phyloP scores from a whole-genome alignment of 495 filamentous ascomycete species.

The Amphirosellinia nigrospora region DNA sequence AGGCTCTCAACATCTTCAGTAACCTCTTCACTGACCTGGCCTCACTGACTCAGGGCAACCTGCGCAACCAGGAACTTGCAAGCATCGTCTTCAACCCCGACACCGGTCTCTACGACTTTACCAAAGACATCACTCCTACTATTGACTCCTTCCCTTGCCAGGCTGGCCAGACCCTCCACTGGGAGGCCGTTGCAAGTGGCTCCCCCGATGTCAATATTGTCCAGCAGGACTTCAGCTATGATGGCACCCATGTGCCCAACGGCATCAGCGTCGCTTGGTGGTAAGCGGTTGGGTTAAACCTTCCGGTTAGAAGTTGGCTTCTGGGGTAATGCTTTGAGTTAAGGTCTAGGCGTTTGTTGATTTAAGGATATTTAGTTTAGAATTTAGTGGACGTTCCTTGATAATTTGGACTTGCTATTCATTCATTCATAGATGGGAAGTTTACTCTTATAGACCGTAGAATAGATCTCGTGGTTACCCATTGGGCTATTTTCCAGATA shows the following conservation, averaged over 20 bases:
- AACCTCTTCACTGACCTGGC: conserved; percentile 34
- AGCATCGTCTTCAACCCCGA: conserved; percentile 28
- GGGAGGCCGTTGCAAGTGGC: conserved; percentile 34
- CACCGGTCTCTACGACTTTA: conserved; percentile 32
- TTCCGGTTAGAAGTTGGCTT: not conserved
- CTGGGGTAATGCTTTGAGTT: conserved; percentile 3
- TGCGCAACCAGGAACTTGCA: conserved; percentile 31
- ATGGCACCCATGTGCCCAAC: conserved; percentile 29
- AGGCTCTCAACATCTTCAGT: conserved; percentile 32
- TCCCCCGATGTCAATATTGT: conserved; percentile 30
- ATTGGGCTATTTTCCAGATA: not conserved
- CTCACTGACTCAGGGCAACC: conserved; percentile 27
- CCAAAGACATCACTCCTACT: conserved; percentile 26
- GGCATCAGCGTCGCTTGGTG: conserved; percentile 35
- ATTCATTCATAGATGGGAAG: not conserved
- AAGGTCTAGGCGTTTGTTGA: not conserved
- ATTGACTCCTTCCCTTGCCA: conserved; percentile 34
- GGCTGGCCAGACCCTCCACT: conserved; percentile 31
- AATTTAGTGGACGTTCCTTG: not conserved
- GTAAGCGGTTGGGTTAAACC: conserved; percentile 10
- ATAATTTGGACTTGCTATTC: conserved; percentile 23
- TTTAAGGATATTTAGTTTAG: not conserved
- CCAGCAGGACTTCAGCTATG: conserved; percentile 30
- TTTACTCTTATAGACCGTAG: not conserved
- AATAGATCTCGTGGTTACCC: not conserved